Conservation (phyloP, 176 grass and related monocot genomes). For the Aegilops speltoides region DNA sequence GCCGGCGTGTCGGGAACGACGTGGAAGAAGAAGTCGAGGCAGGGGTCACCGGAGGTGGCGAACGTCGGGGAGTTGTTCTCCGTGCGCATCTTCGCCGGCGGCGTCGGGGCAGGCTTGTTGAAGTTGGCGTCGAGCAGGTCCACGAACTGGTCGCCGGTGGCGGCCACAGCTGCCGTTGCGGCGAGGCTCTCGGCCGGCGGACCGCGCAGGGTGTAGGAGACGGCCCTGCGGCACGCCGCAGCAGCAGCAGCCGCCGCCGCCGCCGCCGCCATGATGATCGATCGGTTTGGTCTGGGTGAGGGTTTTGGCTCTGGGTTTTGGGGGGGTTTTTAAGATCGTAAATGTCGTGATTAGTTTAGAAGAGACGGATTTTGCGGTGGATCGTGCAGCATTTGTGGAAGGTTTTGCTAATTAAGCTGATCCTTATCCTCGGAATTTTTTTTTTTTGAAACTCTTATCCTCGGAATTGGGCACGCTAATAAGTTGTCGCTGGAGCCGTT, state of each 20-base stretch:
- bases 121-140: conserved; percentile 14
- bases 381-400: too few relatives aligned
- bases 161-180: too few relatives aligned
- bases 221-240: background rate
- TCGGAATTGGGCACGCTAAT: too few relatives aligned
- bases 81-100: conserved; percentile 16
- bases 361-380: too few relatives aligned
- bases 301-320: background rate
- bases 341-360: too few relatives aligned
- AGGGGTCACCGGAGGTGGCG: conserved; percentile 44
- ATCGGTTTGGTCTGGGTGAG: background rate
- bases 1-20: conserved; percentile 35
- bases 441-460: too few relatives aligned
- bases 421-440: too few relatives aligned
- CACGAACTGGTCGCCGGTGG: conserved; percentile 7
- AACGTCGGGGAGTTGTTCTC: conserved; percentile 53
- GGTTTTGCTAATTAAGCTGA: too few relatives aligned
- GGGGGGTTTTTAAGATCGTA: background rate
- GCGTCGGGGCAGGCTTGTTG: background rate
- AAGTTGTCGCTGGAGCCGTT: too few relatives aligned
- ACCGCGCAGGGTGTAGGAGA: conserved; percentile 26
- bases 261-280: conserved; percentile 28
- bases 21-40: conserved; percentile 78
- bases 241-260: background rate
- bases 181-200: conserved; percentile 10